phyloP scores from a whole-genome alignment of 2,329 filamentous ascomycete genomes.

The Pyricularia grisea region DNA sequence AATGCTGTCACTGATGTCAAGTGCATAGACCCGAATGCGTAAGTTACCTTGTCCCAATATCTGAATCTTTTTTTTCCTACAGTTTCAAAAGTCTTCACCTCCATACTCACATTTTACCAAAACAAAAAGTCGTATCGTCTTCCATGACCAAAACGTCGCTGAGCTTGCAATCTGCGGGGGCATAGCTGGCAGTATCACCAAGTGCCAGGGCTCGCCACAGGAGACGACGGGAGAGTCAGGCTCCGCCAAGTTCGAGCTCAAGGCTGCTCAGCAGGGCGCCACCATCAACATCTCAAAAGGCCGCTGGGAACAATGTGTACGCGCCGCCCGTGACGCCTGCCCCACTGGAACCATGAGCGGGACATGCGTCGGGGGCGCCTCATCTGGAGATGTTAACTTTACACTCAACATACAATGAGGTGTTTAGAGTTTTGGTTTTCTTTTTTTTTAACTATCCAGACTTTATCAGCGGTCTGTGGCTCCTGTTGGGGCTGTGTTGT shows the following conservation, averaged over 20 bases:
- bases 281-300: constrained; percentile 44
- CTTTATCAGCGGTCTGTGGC: background rate
- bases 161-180: constrained; percentile 47
- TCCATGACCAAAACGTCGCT: constrained; percentile 49
- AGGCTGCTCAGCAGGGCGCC: constrained; percentile 28
- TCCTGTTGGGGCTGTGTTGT: background rate
- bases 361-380: constrained; percentile 37
- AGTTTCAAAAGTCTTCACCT: background rate
- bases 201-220: constrained; percentile 34
- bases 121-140: constrained; percentile 27
- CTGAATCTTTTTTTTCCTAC: background rate
- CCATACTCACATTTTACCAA: constrained; percentile 1
- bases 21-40: constrained; percentile 32
- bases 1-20: constrained; percentile 27
- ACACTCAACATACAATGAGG: constrained; percentile 20
- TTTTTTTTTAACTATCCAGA: background rate
- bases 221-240: constrained; percentile 35
- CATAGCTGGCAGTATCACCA: constrained; percentile 33
- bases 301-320: constrained; percentile 43
- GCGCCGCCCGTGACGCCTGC: constrained; percentile 40
- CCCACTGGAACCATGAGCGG: constrained; percentile 37
- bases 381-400: constrained; percentile 34
- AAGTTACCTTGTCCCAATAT: constrained; percentile 12
- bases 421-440: background rate
- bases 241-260: constrained; percentile 37